Conservation (phyloP, 306 rosid genomes). For the Vigna angularis region DNA sequence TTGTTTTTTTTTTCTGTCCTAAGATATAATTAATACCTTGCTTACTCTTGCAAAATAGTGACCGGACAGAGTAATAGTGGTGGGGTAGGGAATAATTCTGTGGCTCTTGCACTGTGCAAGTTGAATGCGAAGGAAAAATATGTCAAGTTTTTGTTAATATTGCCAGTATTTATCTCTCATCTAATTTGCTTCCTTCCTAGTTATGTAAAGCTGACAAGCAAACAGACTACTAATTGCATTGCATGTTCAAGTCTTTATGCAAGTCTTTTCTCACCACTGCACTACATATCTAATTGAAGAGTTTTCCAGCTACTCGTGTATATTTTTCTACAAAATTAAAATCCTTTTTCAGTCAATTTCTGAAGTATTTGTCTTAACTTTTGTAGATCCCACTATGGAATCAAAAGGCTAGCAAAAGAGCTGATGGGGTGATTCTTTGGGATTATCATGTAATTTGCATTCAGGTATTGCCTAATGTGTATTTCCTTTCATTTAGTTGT, state of each 20-base stretch:
- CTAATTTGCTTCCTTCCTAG: background rate
- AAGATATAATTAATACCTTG: background rate
- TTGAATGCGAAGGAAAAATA: background rate
- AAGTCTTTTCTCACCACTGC: background rate
- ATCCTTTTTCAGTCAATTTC: slow-evolving; percentile 19
- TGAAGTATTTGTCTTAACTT: slow-evolving; percentile 28
- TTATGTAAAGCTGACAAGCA: background rate
- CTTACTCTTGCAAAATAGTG: background rate
- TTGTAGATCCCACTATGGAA: slow-evolving; percentile 81
- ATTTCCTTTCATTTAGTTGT: slow-evolving; percentile 33
- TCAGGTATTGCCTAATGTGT: slow-evolving; percentile 58
- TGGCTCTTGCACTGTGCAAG: background rate
- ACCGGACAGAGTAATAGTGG: background rate
- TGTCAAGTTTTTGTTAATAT: background rate
- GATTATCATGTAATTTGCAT: slow-evolving; percentile 90
- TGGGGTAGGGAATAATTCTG: background rate
- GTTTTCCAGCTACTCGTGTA: background rate
- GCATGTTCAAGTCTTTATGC: slow-evolving; percentile 13
- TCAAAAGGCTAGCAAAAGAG: slow-evolving; percentile 80
- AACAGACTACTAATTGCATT: slow-evolving; percentile 15
- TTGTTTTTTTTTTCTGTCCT: background rate
- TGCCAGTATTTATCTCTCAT: background rate
- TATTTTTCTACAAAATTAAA: background rate
- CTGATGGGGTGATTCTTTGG: slow-evolving; percentile 85
- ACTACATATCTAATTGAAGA: background rate